These are phyloP conservation scores for Coemansia sp. DNA, from an alignment of 192 early-diverging fungal species.

Conservation along the genomic window DNA sequence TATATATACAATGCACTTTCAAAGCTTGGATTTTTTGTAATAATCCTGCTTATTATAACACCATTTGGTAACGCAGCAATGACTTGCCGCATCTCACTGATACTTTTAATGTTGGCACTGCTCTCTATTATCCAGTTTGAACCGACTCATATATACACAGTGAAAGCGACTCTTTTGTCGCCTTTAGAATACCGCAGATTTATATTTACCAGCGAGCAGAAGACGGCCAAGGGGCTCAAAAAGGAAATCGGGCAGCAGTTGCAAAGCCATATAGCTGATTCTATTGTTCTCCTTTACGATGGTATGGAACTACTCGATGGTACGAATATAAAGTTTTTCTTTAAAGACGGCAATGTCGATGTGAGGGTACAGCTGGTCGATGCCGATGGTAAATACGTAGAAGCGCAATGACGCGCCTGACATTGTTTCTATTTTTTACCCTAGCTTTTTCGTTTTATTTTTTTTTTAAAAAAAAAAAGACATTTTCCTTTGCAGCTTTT, in stretches of 20 bases:
- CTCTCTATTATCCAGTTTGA: neutral
- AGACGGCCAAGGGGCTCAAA: neutral
- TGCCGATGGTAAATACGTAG: neutral
- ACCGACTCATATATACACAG: neutral
- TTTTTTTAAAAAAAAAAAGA: no score
- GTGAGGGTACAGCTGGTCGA: neutral
- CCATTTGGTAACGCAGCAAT: neutral
- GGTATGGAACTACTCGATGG: slow-evolving; percentile 9
- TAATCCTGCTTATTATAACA: neutral
- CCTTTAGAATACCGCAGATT: neutral
- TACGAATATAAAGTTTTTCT: neutral
- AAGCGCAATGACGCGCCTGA: no score
- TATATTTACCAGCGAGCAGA: neutral
- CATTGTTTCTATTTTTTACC: no score
- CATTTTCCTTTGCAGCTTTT: no score
- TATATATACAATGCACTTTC: neutral
- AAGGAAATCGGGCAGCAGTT: neutral
- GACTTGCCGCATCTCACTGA: neutral
- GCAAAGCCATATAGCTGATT: neutral
- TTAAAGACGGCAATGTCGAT: neutral
- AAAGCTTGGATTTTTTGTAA: neutral
- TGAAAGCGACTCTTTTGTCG: neutral
- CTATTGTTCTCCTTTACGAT: neutral
- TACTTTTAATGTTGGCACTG: neutral
- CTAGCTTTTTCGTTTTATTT: no score